Evolutionary conservation across 2,329 filamentous ascomycete genomes (phyloP).

Genomic region (Exophiala phaeomuriformis): DNA sequence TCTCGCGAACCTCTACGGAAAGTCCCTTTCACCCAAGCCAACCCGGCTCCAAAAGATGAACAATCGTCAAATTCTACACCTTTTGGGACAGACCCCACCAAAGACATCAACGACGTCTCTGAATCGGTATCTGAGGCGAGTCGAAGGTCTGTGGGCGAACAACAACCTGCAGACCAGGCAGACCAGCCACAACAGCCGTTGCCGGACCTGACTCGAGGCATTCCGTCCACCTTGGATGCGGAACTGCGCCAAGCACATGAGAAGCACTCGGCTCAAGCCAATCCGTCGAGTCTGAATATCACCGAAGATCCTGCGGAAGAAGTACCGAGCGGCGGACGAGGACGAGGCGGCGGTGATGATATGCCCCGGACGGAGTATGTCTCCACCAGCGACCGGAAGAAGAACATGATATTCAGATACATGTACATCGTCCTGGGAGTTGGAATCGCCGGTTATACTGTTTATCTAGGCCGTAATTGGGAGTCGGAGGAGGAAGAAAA

Average conservation of each 20-base stretch:
- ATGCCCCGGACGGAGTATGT: constrained; percentile 75
- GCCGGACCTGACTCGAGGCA: constrained; percentile 87
- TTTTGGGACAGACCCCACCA: constrained; percentile 15
- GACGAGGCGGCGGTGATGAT: constrained; percentile 53
- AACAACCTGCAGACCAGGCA: neutral
- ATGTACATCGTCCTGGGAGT: constrained; percentile 58
- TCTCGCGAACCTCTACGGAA: constrained; percentile 15
- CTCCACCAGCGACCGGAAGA: constrained; percentile 79
- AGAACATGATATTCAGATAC: constrained; percentile 67
- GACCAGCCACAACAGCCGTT: constrained; percentile 55
- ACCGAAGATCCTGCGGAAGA: constrained; percentile 48
- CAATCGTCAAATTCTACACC: constrained; percentile 2
- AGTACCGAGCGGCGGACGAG: constrained; percentile 43
- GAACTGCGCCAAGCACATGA: constrained; percentile 52
- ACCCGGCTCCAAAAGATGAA: constrained; percentile 3
- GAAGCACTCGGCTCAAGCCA: constrained; percentile 33
- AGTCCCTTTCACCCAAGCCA: constrained; percentile 8
- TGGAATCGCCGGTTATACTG: constrained; percentile 50
- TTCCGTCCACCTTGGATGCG: constrained; percentile 79
- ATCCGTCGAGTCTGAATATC: constrained; percentile 41
- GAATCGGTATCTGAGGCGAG: constrained; percentile 15
- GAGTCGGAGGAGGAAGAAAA: constrained; percentile 64
- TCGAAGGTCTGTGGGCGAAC: constrained; percentile 9
- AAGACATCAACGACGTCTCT: constrained; percentile 20
- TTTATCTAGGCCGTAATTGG: constrained; percentile 85